Base-by-base conservation (phyloP, 1,284 basidiomycete genomes). In the Chondrostereum purpureum region DNA sequence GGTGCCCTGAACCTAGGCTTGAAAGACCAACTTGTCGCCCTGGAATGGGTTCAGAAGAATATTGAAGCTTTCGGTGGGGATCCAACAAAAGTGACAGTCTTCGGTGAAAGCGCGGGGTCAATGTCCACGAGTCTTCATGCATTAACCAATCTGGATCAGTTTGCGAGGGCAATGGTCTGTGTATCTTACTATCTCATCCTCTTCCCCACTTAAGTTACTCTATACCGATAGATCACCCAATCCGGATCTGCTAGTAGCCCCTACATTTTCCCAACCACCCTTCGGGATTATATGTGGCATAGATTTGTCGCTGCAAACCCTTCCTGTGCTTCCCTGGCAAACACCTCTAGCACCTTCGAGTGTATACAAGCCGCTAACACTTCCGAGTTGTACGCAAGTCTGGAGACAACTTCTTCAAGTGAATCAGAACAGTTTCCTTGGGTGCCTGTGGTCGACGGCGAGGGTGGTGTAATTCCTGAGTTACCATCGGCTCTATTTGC, bases 211-310 rank as follows among this genome's bases (percentile, higher is more conserved):
- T n/a, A n/a, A n/a, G n/a, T n/a, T n/a, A n/a, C n/a, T n/a, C n/a
- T n/a, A n/a, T n/a, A 31, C 27, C 37, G n/a, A n/a, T n/a, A 73
- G 71, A 73, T 74, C 14, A 62, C 73, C 11, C 59, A 73, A 58
- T 73, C 72, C 1, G 71, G 72, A 4, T 62, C 57, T 1, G 61
- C 62, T 5, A 65, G 59, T 3, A 59, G 59, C 1, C 24, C 57
- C 3, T 21, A 56, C 1, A 49, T 58, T 0, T 70, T 65, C 47
- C 47, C 52, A 3, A 60, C 69, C 0, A 38, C 53, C 2, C 59
- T 53, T n/a, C 55, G 62, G 10, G 60, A 68, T 45, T 40, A 49
- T n/a, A 58, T 59, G 23, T 75, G 72, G 72, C 55, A 64, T 39
- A 58, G 61, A 24, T 73, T 73, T 37, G 68, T 69, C 3, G 22